These are phyloP conservation scores for Flaveria linearis DNA, from an alignment of 129 eudicot species.

Conservation along the genomic window DNA sequence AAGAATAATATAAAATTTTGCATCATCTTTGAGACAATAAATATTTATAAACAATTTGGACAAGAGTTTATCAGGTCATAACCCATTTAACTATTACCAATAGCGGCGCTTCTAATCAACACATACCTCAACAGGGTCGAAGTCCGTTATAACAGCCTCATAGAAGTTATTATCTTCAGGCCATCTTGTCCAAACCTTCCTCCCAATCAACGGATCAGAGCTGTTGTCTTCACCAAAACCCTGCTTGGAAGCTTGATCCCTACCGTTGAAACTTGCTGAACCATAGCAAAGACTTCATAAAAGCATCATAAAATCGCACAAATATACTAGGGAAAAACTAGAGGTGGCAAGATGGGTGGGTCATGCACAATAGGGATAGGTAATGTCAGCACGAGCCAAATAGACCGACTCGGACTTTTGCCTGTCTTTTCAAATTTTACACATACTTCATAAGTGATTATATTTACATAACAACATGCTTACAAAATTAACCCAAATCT, in stretches of 20 bases:
- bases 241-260: constrained; percentile 47
- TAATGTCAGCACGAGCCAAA: background rate
- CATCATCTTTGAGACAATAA: background rate
- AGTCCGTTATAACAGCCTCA: constrained; percentile 60
- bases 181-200: constrained; percentile 79
- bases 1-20: background rate
- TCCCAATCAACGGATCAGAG: constrained; percentile 57
- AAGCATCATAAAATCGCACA: constrained; percentile 7
- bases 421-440: background rate
- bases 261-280: constrained; percentile 49
- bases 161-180: constrained; percentile 67
- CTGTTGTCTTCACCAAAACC: constrained; percentile 39
- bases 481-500: background rate
- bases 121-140: constrained; percentile 45
- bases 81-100: background rate
- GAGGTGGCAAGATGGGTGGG: background rate
- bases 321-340: background rate
- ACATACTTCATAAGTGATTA: background rate
- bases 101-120: background rate
- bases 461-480: background rate
- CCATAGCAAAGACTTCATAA: constrained; percentile 47
- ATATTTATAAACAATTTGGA: background rate
- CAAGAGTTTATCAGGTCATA: background rate
- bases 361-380: background rate
- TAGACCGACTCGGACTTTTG: background rate